Percentiles rank a stretch among this genome's conserved stretches.
phyloP scores from a whole-genome alignment of 2,329 filamentous ascomycete species.

The Colletotrichum simmondsii region DNA sequence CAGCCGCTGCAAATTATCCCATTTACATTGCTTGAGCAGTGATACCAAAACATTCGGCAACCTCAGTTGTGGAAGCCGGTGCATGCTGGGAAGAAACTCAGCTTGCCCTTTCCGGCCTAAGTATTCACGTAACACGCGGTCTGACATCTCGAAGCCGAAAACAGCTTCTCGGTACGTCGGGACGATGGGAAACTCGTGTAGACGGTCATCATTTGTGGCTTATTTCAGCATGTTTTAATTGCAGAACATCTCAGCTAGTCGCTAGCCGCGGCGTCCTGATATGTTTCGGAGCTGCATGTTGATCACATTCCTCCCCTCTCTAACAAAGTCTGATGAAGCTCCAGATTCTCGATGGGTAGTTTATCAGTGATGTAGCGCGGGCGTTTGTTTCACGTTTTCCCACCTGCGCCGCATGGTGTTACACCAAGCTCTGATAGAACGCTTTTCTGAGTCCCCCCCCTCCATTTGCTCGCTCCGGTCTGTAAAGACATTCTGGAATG shows the following conservation, averaged over 20 bases:
- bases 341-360: slow-evolving; percentile 10
- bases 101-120: not conserved
- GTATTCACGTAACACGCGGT: not conserved
- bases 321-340: slow-evolving; percentile 4
- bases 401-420: not conserved
- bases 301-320: slow-evolving; percentile 18
- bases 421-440: not conserved
- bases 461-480: not conserved
- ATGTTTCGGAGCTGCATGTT: not conserved
- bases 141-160: not conserved
- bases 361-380: not conserved
- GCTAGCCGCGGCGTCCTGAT: not conserved
- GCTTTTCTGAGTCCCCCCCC: too few species aligned
- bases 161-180: not conserved
- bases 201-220: not conserved
- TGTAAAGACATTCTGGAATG: not conserved
- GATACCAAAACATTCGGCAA: not conserved
- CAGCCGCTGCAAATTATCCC: not conserved
- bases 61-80: not conserved
- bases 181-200: not conserved
- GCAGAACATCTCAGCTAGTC: not conserved
- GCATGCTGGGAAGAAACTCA: not conserved
- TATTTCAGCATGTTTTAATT: not conserved
- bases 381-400: slow-evolving; percentile 1
- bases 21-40: not conserved